phyloP scores from a whole-genome alignment of 164 flowering plant genomes.

The Hamamelis virginiana region DNA sequence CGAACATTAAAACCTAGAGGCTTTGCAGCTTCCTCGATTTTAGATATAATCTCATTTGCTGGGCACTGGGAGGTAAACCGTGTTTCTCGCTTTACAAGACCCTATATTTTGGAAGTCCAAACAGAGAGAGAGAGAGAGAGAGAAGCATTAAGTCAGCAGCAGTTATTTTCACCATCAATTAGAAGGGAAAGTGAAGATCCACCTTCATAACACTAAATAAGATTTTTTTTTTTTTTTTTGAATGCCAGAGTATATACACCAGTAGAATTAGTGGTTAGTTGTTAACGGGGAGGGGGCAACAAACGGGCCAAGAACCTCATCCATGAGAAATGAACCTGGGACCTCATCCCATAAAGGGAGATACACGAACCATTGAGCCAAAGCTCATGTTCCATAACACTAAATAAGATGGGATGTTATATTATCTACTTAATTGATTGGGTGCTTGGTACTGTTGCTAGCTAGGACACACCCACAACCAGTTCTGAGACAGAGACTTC shows the following conservation, averaged over 20 bases:
- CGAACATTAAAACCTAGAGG: conserved; percentile 88
- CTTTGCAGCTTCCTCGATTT: conserved; percentile 94
- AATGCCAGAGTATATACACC: too few relatives aligned
- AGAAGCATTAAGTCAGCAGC: neutral
- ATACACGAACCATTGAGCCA: too few relatives aligned
- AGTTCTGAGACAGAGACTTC: neutral
- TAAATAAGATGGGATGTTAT: too few relatives aligned
- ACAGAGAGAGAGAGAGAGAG: neutral
- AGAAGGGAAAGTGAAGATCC: neutral
- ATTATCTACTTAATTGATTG: too few relatives aligned
- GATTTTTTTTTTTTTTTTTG: too few relatives aligned
- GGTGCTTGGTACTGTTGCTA: neutral
- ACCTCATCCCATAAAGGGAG: too few relatives aligned
- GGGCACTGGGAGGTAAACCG: conserved; percentile 76
- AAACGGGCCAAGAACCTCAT: too few relatives aligned
- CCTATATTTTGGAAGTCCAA: conserved; percentile 34
- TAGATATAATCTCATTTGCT: conserved; percentile 79
- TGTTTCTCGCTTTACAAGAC: conserved; percentile 77
- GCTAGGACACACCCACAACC: neutral
- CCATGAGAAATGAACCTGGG: too few relatives aligned
- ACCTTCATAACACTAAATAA: neutral
- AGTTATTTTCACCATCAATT: neutral
- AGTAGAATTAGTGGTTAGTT: too few relatives aligned
- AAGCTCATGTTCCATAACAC: neutral
- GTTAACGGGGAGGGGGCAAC: too few relatives aligned